These are phyloP conservation scores for Fusarium robinianum DNA, from an alignment of 2,329 filamentous ascomycete species.

Conservation along the genomic window DNA sequence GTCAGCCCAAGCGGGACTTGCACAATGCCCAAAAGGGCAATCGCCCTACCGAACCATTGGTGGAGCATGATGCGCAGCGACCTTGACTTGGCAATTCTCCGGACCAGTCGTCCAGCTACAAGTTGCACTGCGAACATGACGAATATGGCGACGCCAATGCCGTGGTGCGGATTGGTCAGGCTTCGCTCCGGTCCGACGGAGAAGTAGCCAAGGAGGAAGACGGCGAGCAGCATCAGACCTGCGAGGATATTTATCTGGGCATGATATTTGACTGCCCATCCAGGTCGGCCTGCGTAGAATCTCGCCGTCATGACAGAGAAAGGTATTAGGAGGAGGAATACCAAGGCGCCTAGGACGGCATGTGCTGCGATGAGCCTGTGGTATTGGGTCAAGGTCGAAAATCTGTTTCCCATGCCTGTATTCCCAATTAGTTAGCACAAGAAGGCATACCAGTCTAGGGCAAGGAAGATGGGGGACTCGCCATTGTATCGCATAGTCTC, in stretches of 20 bases:
- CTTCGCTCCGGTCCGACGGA: conserved; percentile 74
- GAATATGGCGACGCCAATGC: conserved; percentile 80
- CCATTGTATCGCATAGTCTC: conserved; percentile 86
- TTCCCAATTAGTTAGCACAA: too few species aligned
- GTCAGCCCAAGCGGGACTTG: conserved; percentile 90
- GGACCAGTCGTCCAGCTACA: conserved; percentile 68
- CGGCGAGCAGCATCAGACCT: conserved; percentile 68
- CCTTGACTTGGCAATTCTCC: conserved; percentile 53
- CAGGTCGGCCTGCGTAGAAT: conserved; percentile 68
- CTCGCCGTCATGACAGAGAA: conserved; percentile 73
- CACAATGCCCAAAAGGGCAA: conserved; percentile 79
- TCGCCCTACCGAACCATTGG: conserved; percentile 80
- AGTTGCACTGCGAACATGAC: conserved; percentile 72
- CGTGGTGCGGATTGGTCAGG: conserved; percentile 82
- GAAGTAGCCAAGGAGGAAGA: conserved; percentile 76
- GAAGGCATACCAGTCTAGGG: not conserved
- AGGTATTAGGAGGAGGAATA: conserved; percentile 76
- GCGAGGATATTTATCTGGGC: conserved; percentile 75
- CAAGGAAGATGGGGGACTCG: conserved; percentile 45
- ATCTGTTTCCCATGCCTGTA: conserved; percentile 82
- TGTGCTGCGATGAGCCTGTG: conserved; percentile 72
- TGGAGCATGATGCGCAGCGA: conserved; percentile 70
- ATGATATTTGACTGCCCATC: conserved; percentile 68
- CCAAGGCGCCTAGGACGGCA: conserved; percentile 70
- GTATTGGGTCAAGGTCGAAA: conserved; percentile 70